Conservation (phyloP, 495 filamentous ascomycete genomes). For the Stereocaulon alpinum region DNA sequence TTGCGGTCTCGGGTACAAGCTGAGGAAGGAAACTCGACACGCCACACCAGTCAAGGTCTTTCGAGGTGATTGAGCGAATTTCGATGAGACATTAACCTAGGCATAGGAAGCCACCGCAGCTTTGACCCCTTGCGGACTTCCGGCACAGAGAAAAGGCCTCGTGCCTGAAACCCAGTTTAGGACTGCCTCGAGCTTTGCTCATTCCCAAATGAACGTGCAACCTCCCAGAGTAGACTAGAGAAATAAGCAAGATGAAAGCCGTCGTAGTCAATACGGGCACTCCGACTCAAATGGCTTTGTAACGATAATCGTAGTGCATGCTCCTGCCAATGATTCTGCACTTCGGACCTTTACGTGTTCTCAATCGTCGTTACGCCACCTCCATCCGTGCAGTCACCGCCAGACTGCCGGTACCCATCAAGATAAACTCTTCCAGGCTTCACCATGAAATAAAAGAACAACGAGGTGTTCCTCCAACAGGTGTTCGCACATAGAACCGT, state of each 20-base stretch:
- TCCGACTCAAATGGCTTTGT: too few relatives aligned
- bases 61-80: background rate
- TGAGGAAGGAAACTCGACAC: constrained; percentile 17
- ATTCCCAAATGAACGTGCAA: background rate
- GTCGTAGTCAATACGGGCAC: background rate
- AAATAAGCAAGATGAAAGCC: background rate
- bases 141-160: background rate
- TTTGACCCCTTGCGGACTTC: background rate
- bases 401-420: too few relatives aligned
- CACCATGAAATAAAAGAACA: too few relatives aligned
- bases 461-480: too few relatives aligned
- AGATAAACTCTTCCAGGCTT: too few relatives aligned
- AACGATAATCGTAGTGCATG: background rate
- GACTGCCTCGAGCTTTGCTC: background rate
- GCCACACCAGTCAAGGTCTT: background rate
- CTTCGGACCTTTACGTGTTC: background rate
- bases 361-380: background rate
- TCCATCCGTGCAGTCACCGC: background rate
- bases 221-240: background rate
- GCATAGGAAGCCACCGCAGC: background rate
- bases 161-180: background rate
- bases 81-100: background rate
- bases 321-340: background rate
- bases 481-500: too few relatives aligned
- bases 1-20: constrained; percentile 54